A percentile compares a stretch with the other conserved stretches of the same genome.
These are phyloP conservation scores for Debaryomycetaceae sp. DNA, from an alignment of 1,139 yeast genomes.

Conservation along the genomic window DNA sequence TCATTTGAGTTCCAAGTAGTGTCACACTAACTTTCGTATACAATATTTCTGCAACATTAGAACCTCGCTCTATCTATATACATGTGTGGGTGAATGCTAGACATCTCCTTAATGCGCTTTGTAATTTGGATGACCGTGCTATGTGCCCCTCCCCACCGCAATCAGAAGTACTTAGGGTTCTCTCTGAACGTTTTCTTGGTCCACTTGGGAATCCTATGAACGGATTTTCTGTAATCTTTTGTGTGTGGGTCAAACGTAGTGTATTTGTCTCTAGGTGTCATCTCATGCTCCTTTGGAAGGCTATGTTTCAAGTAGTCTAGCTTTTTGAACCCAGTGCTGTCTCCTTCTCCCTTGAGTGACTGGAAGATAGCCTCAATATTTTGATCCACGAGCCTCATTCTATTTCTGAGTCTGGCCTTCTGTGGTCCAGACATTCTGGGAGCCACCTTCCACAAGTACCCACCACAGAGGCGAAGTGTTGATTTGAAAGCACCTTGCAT, in stretches of 20 bases:
- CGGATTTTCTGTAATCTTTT: conserved; percentile 79
- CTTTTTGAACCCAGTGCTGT: conserved; percentile 46
- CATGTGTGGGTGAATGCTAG: conserved; percentile 2
- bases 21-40: background rate
- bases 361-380: conserved; percentile 68
- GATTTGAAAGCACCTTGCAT: conserved; percentile 86
- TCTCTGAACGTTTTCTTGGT: conserved; percentile 79
- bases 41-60: background rate
- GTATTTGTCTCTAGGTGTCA: conserved; percentile 81
- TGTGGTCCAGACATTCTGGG: conserved; percentile 76
- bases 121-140: too few relatives aligned
- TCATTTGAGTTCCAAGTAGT: background rate
- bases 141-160: background rate
- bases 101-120: conserved; percentile 1
- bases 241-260: conserved; percentile 77
- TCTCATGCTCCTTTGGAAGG: conserved; percentile 77
- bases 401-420: conserved; percentile 76
- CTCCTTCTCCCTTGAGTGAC: conserved; percentile 46
- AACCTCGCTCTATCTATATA: background rate
- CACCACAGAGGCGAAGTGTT: conserved; percentile 64
- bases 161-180: conserved; percentile 72
- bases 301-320: conserved; percentile 52
- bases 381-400: conserved; percentile 77
- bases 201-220: conserved; percentile 87
- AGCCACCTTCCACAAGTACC: conserved; percentile 74